phyloP scores from a whole-genome alignment of 345 rosid genomes.

The Citrus cavaleriei region DNA sequence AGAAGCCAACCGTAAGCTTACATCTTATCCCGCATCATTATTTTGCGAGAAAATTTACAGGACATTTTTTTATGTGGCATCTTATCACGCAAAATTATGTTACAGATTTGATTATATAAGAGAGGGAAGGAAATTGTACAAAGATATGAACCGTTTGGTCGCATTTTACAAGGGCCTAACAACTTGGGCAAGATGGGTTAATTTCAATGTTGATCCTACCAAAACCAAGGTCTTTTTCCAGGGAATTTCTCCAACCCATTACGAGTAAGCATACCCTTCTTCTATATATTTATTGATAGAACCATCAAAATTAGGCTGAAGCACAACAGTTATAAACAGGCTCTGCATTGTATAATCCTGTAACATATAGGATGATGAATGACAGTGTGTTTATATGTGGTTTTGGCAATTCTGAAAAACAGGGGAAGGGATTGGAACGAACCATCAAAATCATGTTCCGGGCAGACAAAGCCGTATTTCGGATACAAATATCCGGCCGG shows the following conservation, averaged over 20 bases:
- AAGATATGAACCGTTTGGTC: slow-evolving; percentile 77
- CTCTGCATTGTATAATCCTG: neutral
- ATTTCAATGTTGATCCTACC: slow-evolving; percentile 51
- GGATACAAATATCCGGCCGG: slow-evolving; percentile 73
- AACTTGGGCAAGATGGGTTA: slow-evolving; percentile 96
- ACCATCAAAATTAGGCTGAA: neutral
- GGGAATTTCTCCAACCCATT: slow-evolving; percentile 80
- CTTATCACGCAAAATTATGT: neutral
- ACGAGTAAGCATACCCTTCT: slow-evolving; percentile 51
- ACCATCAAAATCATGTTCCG: slow-evolving; percentile 55
- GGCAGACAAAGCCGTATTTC: slow-evolving; percentile 59
- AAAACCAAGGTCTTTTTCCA: slow-evolving; percentile 85
- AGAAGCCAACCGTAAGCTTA: slow-evolving; percentile 61
- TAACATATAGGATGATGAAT: neutral
- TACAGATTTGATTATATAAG: slow-evolving; percentile 78
- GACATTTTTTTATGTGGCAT: too few relatives aligned
- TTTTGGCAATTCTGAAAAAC: neutral
- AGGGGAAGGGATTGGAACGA: slow-evolving; percentile 81
- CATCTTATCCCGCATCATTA: neutral
- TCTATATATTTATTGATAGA: neutral
- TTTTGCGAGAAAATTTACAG: neutral
- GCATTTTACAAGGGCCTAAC: slow-evolving; percentile 84
- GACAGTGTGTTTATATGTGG: neutral
- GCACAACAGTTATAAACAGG: neutral
- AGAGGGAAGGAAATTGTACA: slow-evolving; percentile 54